Evolutionary conservation across 1,284 basidiomycete genomes (phyloP).

Genomic region (Puccinia novopanici): DNA sequence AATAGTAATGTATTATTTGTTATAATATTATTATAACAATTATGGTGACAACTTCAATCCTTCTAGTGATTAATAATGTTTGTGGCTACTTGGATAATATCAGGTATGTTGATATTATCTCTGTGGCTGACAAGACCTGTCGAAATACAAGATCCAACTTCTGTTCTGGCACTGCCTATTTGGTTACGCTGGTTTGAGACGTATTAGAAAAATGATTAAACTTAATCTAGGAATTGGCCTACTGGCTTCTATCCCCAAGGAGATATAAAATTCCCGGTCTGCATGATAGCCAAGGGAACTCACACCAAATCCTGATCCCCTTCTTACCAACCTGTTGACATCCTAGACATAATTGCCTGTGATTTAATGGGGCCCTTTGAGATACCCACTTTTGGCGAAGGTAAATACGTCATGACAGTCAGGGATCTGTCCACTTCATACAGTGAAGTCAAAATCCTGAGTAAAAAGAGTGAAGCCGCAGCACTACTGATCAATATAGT

Average conservation of each 20-base stretch:
- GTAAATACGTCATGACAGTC: no score
- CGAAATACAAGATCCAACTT: no score
- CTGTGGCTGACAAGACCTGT: no score
- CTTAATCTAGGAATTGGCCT: neutral
- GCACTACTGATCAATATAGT: neutral
- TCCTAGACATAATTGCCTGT: neutral
- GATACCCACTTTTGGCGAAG: no score
- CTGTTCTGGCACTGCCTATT: neutral
- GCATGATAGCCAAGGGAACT: slow-evolving; percentile 9
- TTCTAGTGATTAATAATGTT: no score
- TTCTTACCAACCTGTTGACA: neutral
- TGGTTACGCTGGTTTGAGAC: neutral
- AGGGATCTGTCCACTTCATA: neutral
- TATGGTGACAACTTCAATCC: no score
- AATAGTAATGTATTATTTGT: no score
- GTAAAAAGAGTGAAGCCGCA: neutral
- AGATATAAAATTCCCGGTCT: neutral
- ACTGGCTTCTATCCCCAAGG: no score
- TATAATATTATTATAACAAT: no score
- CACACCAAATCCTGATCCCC: neutral
- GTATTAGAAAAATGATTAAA: slow-evolving; percentile 7
- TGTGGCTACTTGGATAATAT: no score
- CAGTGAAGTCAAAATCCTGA: slow-evolving; percentile 15
- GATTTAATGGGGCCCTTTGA: neutral
- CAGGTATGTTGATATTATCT: no score